Base-by-base conservation (phyloP, 805 yeast species). In the Myxozyma vanderwaltii region DNA sequence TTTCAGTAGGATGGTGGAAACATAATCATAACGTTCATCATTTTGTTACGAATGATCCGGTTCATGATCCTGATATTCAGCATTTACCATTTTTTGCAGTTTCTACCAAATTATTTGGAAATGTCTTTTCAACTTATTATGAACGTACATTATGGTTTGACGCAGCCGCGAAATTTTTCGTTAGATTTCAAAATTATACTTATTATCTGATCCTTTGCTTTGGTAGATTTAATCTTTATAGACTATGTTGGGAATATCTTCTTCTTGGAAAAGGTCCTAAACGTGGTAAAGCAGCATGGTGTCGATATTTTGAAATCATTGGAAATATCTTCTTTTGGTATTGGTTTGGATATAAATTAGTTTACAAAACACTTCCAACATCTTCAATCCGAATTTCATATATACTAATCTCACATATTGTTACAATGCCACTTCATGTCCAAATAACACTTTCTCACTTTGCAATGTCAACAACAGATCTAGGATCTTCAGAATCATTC, bases 1-100 rank as follows among this genome's bases (percentile, higher is more conserved):
- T 90, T 43, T 88, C 96, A 47, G 70, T 89, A 21, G 96, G 96
- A 1, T 90, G 97, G 97, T 90, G 97, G 97, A 91, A 90, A 68
- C 79, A 91, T 53, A 90, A 88, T 72, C 97, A 90, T 74, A 90
- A 90, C 71, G 95, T 90, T n/a, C 97, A 90, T 73, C 97, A 90
- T 71, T 75, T 90, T 52, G 80, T 90, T 55, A 88, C 96, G n/a
- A 90, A 90, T 72, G 96, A 90, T 70, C 96, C 97, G 0, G 86
- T 87, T 1, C 96, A 91, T 70, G 97, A 90, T 69, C 97, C 97
- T 0, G 97, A 90, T 74, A 91, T 90, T 70, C 97, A 90, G 73
- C 96, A 90, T 74, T 72, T 90, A 63, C 97, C 97, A 1, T 90
- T 90, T 68, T 90, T 90, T 71, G 95, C 96, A 1, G 95, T 90